Conservation (phyloP, 164 flowering plant species). For the Cinnamomum micranthum region DNA sequence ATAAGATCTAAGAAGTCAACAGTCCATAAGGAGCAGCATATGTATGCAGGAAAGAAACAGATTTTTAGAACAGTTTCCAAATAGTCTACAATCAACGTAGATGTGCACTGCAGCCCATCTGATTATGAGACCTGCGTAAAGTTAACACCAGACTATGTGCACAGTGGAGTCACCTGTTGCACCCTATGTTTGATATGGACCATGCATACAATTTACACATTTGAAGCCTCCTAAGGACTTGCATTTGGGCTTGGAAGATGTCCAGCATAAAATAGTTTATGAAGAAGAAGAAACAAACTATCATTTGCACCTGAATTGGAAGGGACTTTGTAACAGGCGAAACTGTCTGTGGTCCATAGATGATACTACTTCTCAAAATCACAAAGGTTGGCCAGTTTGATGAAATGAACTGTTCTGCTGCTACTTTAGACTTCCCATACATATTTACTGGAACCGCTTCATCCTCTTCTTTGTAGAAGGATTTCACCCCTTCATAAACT, state of each 20-base stretch:
- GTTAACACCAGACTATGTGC: too few species aligned
- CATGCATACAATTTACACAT: too few species aligned
- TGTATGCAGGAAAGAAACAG: too few species aligned
- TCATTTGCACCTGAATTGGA: constrained; percentile 67
- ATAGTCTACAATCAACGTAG: too few species aligned
- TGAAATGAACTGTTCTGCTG: constrained; percentile 67
- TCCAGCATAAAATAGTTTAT: neutral
- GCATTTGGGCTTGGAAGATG: neutral
- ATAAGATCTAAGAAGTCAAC: too few species aligned
- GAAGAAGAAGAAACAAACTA: neutral
- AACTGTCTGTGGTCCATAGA: constrained; percentile 78
- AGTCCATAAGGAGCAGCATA: too few species aligned
- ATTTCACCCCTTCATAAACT: constrained; percentile 92
- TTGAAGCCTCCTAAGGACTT: neutral
- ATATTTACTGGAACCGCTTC: constrained; percentile 78
- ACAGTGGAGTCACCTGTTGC: too few species aligned
- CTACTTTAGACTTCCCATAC: constrained; percentile 87
- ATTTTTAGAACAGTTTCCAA: too few species aligned
- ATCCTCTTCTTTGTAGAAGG: constrained; percentile 93
- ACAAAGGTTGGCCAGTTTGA: constrained; percentile 66
- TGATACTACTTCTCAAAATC: constrained; percentile 93
- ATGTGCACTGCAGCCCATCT: too few species aligned
- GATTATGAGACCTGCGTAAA: too few species aligned
- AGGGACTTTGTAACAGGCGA: constrained; percentile 84
- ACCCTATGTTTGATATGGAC: too few species aligned